Evolutionary conservation across 306 rosid genomes (phyloP), one percentile per base, ranked within the genome.

Genomic region (Malus asiatica): DNA sequence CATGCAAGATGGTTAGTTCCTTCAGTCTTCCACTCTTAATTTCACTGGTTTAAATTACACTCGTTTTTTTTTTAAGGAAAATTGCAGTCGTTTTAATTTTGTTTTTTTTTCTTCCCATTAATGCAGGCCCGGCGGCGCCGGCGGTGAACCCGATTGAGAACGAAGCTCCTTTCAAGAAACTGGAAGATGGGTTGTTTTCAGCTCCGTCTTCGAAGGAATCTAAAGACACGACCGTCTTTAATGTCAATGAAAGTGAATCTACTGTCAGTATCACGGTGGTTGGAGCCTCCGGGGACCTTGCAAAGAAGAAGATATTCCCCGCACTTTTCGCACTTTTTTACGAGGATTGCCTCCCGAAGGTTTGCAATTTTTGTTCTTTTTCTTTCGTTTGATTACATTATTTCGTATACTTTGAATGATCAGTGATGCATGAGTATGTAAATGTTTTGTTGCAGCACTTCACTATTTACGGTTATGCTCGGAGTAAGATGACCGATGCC

Each of bases 281-380:
- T 78, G 98, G 98, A 72, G 98, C 98, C 70, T 93, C 98, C 19
- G 98, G 98, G 48, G 98, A 93, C 85, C 95, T 93, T 74, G 98
- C 98, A 29, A 93, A 93, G 83, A 93, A 93, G 88, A 93, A 93
- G 90, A 93, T 93, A 76, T 93, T 90, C 79, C 98, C 98, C 0
- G 98, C 98, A 42, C 98, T 93, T 74, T 93, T 93, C 75, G 96
- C 98, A 9, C 96, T 93, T 40, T 90, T 83, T 81, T 93, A 93
- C 25, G 98, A 93, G 95, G 96, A 65, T 62, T 93, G 84, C 79
- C 96, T 93, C 44, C 98, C 98, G 5, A 82, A 89, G 95, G 98
- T 93, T 76, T 64, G 78, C 61, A 14, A 22, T 44, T 14, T 48
- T 15, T 60, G 13, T 66, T 19, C 18, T 62, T 70, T 33, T 65